phyloP scores from a whole-genome alignment of 1,139 yeast species.

The Yarrowia galli region DNA sequence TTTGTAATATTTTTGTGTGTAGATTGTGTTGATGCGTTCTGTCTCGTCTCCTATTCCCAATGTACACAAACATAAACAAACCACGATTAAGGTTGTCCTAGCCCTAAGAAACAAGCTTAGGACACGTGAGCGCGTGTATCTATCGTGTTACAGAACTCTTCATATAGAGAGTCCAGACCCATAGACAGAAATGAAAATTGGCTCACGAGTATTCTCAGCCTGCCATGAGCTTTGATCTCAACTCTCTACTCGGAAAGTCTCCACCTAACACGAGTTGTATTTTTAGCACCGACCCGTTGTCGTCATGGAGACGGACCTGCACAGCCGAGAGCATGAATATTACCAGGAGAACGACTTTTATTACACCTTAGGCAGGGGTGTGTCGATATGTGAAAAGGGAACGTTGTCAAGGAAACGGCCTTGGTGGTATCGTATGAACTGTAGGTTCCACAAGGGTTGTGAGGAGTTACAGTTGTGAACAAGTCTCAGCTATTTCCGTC shows the following conservation, averaged over 20 bases:
- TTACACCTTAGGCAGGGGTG: conserved; percentile 18
- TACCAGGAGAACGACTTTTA: background rate
- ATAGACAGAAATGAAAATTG: too few relatives aligned
- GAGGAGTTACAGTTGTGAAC: background rate
- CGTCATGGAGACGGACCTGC: conserved; percentile 25
- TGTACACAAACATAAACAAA: conserved; percentile 36
- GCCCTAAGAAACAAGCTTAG: conserved; percentile 18
- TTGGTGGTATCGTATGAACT: background rate
- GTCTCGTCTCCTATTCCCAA: conserved; percentile 35
- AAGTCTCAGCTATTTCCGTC: background rate
- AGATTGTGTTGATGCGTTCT: conserved; percentile 25
- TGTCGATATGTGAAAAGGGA: conserved; percentile 13
- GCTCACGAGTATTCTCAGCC: background rate
- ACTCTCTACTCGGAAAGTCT: background rate
- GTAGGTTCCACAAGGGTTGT: background rate
- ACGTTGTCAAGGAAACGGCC: conserved; percentile 1
- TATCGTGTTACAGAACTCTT: conserved; percentile 3
- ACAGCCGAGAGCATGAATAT: conserved; percentile 26
- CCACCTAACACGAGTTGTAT: background rate
- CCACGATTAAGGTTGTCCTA: background rate
- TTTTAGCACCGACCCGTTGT: background rate
- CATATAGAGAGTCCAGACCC: background rate
- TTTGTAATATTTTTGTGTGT: conserved; percentile 34
- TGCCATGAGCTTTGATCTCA: background rate
- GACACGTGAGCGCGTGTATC: conserved; percentile 33